Evolutionary conservation across 2,329 filamentous ascomycete genomes (phyloP).

Genomic region (Myriosclerotinia curreyana): DNA sequence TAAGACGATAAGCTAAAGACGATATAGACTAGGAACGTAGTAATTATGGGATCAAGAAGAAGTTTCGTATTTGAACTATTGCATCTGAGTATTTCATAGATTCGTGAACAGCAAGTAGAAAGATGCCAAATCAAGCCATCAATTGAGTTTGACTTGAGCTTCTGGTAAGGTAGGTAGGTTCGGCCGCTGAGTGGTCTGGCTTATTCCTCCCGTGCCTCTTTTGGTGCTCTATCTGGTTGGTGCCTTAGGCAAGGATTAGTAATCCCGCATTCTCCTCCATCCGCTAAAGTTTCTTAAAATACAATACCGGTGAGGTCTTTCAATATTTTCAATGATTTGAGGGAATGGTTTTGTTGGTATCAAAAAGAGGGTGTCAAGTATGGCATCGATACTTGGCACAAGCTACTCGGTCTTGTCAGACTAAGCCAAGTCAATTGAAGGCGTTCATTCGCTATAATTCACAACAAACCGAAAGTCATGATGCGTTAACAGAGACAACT

Average conservation of each 20-base stretch:
- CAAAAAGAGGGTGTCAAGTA: conserved; percentile 31
- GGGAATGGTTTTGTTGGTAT: conserved; percentile 35
- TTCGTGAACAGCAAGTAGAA: conserved; percentile 15
- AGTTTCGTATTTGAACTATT: neutral
- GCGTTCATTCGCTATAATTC: conserved; percentile 28
- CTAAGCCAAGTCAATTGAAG: conserved; percentile 12
- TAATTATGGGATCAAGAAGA: conserved; percentile 17
- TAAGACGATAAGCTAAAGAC: conserved; percentile 11
- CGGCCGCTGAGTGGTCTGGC: conserved; percentile 8
- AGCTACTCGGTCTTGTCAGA: conserved; percentile 4
- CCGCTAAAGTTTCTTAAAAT: neutral
- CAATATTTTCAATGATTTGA: conserved; percentile 15
- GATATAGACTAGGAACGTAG: conserved; percentile 13
- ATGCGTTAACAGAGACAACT: conserved; percentile 51
- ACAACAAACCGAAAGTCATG: conserved; percentile 26
- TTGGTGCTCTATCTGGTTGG: too few species aligned
- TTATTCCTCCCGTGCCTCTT: neutral
- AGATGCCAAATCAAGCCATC: conserved; percentile 5
- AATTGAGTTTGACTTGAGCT: conserved; percentile 15
- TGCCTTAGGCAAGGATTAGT: conserved; percentile 16
- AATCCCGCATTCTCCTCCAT: neutral
- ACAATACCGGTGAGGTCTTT: neutral
- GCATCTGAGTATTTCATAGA: conserved; percentile 16
- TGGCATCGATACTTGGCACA: conserved; percentile 32
- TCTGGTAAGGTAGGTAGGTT: conserved; percentile 13